phyloP scores from a whole-genome alignment of 306 rosid species.

The Begonia peltatifolia region DNA sequence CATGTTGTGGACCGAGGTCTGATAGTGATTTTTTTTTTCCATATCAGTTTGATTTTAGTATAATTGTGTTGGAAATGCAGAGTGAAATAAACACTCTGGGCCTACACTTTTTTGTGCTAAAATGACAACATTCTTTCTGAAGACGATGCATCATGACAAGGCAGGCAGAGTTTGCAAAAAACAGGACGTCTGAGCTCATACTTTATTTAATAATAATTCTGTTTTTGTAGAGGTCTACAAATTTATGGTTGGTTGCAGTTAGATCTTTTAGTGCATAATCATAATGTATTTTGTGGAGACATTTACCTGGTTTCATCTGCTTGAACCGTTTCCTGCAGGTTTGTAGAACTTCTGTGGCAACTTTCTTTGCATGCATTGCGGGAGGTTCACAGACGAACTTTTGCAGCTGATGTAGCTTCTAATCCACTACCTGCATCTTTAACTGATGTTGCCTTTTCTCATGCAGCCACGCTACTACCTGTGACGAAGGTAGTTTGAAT shows the following conservation, averaged over 20 bases:
- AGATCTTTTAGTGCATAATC: too few species aligned
- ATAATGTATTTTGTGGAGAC: too few species aligned
- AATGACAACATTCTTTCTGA: too few species aligned
- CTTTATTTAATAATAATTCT: too few species aligned
- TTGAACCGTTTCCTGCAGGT: conserved; percentile 31
- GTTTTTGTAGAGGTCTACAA: too few species aligned
- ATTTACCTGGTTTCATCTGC: too few species aligned
- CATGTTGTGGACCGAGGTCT: conserved; percentile 98
- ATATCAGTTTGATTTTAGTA: not conserved
- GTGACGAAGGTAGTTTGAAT: conserved; percentile 54
- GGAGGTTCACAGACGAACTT: conserved; percentile 92
- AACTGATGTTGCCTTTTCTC: conserved; percentile 97
- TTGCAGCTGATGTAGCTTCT: conserved; percentile 71
- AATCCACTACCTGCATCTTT: conserved; percentile 84
- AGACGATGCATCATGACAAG: too few species aligned
- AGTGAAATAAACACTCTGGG: too few species aligned
- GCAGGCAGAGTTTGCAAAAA: too few species aligned
- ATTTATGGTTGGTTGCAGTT: too few species aligned
- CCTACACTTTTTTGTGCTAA: too few species aligned
- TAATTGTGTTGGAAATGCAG: not conserved
- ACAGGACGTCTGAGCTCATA: too few species aligned
- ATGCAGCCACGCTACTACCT: conserved; percentile 94
- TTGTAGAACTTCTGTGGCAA: conserved; percentile 98
- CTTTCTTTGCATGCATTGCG: conserved; percentile 97
- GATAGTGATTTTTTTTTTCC: conserved; percentile 9